phyloP scores from a whole-genome alignment of 345 rosid genomes.

The Lepidium africanum region DNA sequence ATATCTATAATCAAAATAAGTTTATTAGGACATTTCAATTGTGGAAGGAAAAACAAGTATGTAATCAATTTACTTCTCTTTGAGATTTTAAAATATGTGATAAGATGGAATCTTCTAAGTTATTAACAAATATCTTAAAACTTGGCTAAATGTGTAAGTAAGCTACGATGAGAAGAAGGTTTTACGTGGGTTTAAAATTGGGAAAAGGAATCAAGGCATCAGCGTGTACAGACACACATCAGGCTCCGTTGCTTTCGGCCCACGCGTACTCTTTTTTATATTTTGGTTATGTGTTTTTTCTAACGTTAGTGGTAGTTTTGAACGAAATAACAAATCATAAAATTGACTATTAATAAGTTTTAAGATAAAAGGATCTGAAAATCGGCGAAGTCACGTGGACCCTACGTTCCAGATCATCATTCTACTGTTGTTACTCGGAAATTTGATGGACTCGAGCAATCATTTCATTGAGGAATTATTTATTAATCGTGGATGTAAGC shows the following conservation, averaged over 20 bases:
- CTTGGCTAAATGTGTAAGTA: not conserved
- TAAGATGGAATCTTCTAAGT: not conserved
- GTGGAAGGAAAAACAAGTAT: not conserved
- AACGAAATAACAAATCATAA: too few relatives aligned
- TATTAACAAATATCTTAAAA: not conserved
- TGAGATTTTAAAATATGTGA: not conserved
- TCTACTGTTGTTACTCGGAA: too few relatives aligned
- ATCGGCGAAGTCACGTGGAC: too few relatives aligned
- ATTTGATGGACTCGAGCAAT: too few relatives aligned
- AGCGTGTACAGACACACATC: slow-evolving; percentile 15
- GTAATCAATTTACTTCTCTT: not conserved
- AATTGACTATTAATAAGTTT: too few relatives aligned
- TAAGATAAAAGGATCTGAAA: too few relatives aligned
- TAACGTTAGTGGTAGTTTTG: not conserved
- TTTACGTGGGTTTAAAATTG: slow-evolving; percentile 5
- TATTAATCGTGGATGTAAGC: too few relatives aligned
- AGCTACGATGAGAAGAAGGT: not conserved
- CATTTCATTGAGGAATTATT: too few relatives aligned
- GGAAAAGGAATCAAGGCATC: slow-evolving; percentile 12
- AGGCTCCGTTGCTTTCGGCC: slow-evolving; percentile 16
- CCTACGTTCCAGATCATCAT: too few relatives aligned
- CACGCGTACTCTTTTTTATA: slow-evolving; percentile 4
- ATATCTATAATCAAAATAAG: not conserved
- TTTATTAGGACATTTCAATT: not conserved
- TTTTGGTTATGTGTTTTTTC: not conserved